phyloP scores from a whole-genome alignment of 1,284 basidiomycete species.

The Blastosporella zonata region DNA sequence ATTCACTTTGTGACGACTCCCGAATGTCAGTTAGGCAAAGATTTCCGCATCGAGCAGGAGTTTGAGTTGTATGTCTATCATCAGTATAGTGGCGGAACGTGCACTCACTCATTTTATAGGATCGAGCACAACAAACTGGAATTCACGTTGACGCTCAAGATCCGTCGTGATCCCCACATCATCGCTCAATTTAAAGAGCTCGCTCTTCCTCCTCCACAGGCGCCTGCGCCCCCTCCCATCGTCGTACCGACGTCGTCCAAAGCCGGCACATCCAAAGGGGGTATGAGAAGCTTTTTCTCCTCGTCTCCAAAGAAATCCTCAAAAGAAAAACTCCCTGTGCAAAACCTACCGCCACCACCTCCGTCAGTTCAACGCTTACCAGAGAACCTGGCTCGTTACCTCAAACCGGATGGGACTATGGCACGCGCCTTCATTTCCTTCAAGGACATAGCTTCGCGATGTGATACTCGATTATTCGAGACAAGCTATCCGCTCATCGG shows the following conservation, averaged over 20 bases:
- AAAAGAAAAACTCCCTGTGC: slow-evolving; percentile 42
- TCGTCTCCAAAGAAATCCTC: slow-evolving; percentile 71
- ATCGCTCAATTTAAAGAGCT: slow-evolving; percentile 68
- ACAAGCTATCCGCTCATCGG: slow-evolving; percentile 83
- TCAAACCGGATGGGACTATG: slow-evolving; percentile 77
- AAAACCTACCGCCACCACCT: slow-evolving; percentile 32
- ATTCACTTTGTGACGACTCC: slow-evolving; percentile 96
- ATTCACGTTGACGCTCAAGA: slow-evolving; percentile 83
- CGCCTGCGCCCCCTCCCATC: slow-evolving; percentile 40
- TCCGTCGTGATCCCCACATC: slow-evolving; percentile 82
- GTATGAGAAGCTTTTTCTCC: slow-evolving; percentile 74
- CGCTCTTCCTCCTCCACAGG: slow-evolving; percentile 37
- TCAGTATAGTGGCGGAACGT: not conserved
- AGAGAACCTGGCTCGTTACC: slow-evolving; percentile 78
- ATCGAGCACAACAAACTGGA: slow-evolving; percentile 88
- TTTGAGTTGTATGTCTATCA: slow-evolving; percentile 78
- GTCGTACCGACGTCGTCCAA: slow-evolving; percentile 44
- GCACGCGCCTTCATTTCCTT: slow-evolving; percentile 83
- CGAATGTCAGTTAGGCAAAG: slow-evolving; percentile 60
- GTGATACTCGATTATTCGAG: slow-evolving; percentile 82
- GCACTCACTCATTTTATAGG: slow-evolving; percentile 34
- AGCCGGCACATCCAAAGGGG: slow-evolving; percentile 58
- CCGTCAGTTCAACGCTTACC: slow-evolving; percentile 39
- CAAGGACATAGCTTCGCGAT: slow-evolving; percentile 78
- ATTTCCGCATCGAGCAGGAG: slow-evolving; percentile 83